Evolutionary conservation across 208 protist species (phyloP), one percentile per base, ranked within the genome.

Genomic region (Leishmania turanica): DNA sequence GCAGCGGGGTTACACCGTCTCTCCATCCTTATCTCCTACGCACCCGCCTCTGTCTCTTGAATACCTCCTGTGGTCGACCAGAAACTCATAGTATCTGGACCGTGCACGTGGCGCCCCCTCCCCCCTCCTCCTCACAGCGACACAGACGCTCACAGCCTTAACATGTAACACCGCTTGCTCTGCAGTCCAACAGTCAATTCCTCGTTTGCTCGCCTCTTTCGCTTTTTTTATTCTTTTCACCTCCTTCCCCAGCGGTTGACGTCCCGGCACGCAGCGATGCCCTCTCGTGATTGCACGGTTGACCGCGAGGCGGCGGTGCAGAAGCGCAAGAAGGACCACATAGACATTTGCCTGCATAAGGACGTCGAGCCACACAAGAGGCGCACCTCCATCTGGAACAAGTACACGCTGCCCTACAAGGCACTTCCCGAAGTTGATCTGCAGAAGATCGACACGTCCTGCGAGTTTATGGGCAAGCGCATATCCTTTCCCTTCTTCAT

Each of bases 281-380:
- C 47, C 27, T 58, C 70, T 56, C 47, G 9, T 37, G 47, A 15
- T 21, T 19, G 13, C 5, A 31, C 27, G n/a, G 47, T 56, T 56
- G 70, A 96, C 79, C 93, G 94, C 65, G 95, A 97, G 75, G 86
- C 91, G 1, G 87, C 77, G 24, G 90, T 98, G 60, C 82, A 89
- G 83, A 70, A 90, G 78, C 90, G 96, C 47, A 98, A 98, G 82
- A 93, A 96, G 82, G 96, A 96, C 78, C 96, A 98, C 89, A 97
- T 98, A 65, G 89, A 96, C 53, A 98, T 98, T 73, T 98, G 96
- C 80, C 83, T 96, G 8, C 85, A 92, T 31, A 89, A 95, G 49
- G 81, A 95, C 77, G 94, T 98, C 24, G 93, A 98, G 87, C 96
- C 96, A 11, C 87, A 95, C 85, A 95, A 94, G 64, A 69, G 87